Percentiles rank a stretch among this genome's conserved stretches.
phyloP scores from a whole-genome alignment of 768 basidiomycete genomes.

The Tylopilus subfusipes region DNA sequence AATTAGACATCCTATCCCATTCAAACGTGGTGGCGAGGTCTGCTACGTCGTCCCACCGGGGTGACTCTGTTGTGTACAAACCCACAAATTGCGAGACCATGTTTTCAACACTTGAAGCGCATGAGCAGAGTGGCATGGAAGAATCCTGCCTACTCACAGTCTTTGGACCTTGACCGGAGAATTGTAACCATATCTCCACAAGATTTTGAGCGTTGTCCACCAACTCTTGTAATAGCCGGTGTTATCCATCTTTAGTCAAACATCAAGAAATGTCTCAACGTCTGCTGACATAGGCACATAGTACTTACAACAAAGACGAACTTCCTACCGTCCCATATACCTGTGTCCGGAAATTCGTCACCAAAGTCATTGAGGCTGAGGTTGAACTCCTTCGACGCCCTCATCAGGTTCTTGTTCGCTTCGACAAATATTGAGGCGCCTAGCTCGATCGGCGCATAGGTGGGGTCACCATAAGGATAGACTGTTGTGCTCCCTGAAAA shows the following conservation, averaged over 20 bases:
- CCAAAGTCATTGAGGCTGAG: constrained; percentile 53
- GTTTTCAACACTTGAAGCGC: constrained; percentile 45
- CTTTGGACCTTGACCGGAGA: constrained; percentile 55
- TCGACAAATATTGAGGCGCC: constrained; percentile 87
- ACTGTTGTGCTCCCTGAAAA: constrained; percentile 70
- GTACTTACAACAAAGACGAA: constrained; percentile 60
- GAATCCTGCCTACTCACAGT: constrained; percentile 39
- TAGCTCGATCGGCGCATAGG: constrained; percentile 66
- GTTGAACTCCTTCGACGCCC: constrained; percentile 80
- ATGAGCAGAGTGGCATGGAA: neutral
- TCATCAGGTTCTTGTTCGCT: constrained; percentile 65
- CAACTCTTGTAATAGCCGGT: constrained; percentile 40
- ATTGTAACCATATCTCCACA: constrained; percentile 74
- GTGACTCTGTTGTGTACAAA: constrained; percentile 53
- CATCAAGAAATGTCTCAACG: neutral
- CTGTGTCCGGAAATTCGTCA: constrained; percentile 46
- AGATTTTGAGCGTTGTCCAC: constrained; percentile 70
- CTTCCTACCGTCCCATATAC: constrained; percentile 81
- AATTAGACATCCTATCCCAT: constrained; percentile 47
- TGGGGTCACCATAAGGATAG: constrained; percentile 61
- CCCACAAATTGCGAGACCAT: constrained; percentile 50
- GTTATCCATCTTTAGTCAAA: constrained; percentile 38
- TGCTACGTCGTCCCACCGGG: constrained; percentile 61
- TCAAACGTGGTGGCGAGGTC: constrained; percentile 51
- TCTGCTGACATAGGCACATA: neutral